Evolutionary conservation across 208 protist species (phyloP).

Genomic region (Leishmania mexicana): DNA sequence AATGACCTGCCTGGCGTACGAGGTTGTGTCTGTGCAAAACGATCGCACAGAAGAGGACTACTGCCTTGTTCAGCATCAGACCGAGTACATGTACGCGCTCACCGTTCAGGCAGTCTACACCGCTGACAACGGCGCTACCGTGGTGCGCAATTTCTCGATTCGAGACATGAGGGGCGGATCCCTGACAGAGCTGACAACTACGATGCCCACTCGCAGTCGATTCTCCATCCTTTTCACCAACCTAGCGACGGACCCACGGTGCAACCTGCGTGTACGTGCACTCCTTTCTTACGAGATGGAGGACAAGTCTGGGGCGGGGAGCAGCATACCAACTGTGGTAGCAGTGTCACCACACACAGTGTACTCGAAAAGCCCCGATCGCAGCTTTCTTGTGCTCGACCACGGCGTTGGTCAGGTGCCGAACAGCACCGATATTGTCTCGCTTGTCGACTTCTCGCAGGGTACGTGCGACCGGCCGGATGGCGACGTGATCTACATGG

Average conservation of each 20-base stretch:
- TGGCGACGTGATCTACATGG: conserved; percentile 24
- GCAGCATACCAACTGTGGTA: conserved; percentile 44
- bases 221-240: conserved; percentile 74
- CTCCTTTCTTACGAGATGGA: conserved; percentile 26
- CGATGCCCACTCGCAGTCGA: conserved; percentile 25
- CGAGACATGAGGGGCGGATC: conserved; percentile 67
- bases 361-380: conserved; percentile 31
- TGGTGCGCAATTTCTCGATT: conserved; percentile 52
- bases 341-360: conserved; percentile 59
- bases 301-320: no score
- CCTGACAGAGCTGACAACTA: conserved; percentile 39
- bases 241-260: conserved; percentile 34
- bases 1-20: conserved; percentile 68
- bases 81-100: conserved; percentile 62
- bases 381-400: conserved; percentile 52
- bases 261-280: conserved; percentile 49
- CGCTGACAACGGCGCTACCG: conserved; percentile 12
- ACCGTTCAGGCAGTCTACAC: conserved; percentile 43
- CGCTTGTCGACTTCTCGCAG: conserved; percentile 29
- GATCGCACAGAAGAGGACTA: conserved; percentile 41
- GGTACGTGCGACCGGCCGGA: conserved; percentile 22
- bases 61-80: conserved; percentile 63
- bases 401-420: conserved; percentile 23
- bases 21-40: conserved; percentile 50
- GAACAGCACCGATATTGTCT: conserved; percentile 24